These are phyloP conservation scores for Vanrija sp. DNA, from an alignment of 1,284 basidiomycete genomes.

Conservation along the genomic window DNA sequence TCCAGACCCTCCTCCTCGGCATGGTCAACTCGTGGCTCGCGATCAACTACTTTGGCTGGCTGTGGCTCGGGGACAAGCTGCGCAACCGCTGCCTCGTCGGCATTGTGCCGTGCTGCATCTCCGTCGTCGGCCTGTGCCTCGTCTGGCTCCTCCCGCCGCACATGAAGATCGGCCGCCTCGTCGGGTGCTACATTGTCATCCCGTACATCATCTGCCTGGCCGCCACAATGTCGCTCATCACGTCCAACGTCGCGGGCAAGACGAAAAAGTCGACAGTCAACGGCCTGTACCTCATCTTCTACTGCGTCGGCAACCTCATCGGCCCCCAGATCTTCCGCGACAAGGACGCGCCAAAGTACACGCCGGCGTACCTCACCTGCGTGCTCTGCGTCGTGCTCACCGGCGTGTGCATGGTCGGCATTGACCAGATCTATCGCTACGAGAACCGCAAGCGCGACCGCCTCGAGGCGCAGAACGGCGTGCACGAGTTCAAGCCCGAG, in stretches of 20 bases:
- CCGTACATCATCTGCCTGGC: background rate
- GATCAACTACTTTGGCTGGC: conserved; percentile 8
- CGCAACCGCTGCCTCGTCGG: conserved; percentile 9
- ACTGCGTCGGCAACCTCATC: too few species aligned
- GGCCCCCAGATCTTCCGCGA: too few species aligned
- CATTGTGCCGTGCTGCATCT: conserved; percentile 7
- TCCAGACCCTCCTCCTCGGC: background rate
- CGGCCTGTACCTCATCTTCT: conserved; percentile 13
- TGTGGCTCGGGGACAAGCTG: conserved; percentile 17
- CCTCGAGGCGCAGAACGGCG: background rate
- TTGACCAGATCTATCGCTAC: background rate
- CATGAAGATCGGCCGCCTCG: background rate
- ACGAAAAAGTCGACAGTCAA: conserved; percentile 22
- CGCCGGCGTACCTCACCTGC: conserved; percentile 1
- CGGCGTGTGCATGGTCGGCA: background rate
- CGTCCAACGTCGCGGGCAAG: conserved; percentile 17
- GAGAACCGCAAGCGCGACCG: background rate
- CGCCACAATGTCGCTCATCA: background rate
- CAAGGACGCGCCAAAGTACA: conserved; percentile 3
- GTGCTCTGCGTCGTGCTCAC: background rate
- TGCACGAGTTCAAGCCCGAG: background rate
- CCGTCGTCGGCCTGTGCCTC: conserved; percentile 10
- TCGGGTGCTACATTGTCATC: background rate
- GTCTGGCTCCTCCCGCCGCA: background rate
- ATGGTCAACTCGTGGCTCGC: conserved; percentile 16